Evolutionary conservation across 352 stramenopile genomes (phyloP).

Genomic region (Phytophthora constricta): DNA sequence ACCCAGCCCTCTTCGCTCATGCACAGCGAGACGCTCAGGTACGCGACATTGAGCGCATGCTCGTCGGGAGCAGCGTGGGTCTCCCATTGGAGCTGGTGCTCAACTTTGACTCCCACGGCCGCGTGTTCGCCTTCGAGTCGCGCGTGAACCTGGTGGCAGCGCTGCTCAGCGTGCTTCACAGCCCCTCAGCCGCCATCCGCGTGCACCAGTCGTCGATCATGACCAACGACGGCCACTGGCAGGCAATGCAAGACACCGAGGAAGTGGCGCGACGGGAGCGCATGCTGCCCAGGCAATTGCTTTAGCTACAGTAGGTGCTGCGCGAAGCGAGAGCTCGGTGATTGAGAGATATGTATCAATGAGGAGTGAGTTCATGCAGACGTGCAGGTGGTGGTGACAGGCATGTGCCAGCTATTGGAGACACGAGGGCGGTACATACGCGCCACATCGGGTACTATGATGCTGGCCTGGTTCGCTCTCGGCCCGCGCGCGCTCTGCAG

Average conservation of each 20-base stretch:
- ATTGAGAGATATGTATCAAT: too few species aligned
- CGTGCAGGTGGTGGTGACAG: too few species aligned
- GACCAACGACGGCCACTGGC: conserved; percentile 49
- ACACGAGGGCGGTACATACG: conserved; percentile 69
- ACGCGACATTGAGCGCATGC: conserved; percentile 25
- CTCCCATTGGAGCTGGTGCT: conserved; percentile 59
- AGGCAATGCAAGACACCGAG: conserved; percentile 28
- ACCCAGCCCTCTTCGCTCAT: conserved; percentile 50
- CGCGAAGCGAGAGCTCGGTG: too few species aligned
- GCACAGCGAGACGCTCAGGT: conserved; percentile 26
- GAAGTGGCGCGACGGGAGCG: conserved; percentile 14
- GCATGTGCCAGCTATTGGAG: conserved; percentile 80
- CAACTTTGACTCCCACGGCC: conserved; percentile 76
- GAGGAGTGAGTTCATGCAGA: too few species aligned
- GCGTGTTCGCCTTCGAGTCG: conserved; percentile 82
- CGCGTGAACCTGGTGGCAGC: conserved; percentile 55
- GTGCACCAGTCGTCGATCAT: conserved; percentile 43
- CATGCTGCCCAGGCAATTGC: conserved; percentile 30
- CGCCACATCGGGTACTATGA: conserved; percentile 84
- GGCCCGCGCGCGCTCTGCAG: conserved; percentile 49
- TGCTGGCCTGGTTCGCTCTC: conserved; percentile 59
- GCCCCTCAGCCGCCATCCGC: conserved; percentile 41
- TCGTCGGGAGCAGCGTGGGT: conserved; percentile 38
- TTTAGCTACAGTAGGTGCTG: too few species aligned
- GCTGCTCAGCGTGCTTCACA: conserved; percentile 44